phyloP scores from a whole-genome alignment of 1,284 basidiomycete genomes.

The Irpex sp. region DNA sequence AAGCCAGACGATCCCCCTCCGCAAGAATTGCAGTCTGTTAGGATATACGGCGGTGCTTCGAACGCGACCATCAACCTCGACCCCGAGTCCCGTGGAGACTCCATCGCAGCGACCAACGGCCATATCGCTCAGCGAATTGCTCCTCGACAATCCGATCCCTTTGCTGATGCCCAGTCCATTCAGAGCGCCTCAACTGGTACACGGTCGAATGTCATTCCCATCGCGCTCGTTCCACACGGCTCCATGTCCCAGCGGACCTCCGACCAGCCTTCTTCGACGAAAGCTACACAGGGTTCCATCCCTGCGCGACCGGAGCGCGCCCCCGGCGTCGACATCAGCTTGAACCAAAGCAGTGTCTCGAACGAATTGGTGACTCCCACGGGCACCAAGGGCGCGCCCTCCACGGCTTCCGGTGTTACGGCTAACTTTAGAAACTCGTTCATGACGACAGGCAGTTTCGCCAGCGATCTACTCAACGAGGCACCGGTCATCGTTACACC shows the following conservation, averaged over 20 bases:
- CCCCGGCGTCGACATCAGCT: conserved; percentile 55
- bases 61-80: conserved; percentile 56
- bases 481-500: conserved; percentile 78
- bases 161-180: conserved; percentile 71
- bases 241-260: conserved; percentile 31
- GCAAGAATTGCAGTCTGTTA: conserved; percentile 36
- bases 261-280: conserved; percentile 28
- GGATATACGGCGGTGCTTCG: conserved; percentile 43
- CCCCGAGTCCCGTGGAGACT: conserved; percentile 41
- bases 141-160: conserved; percentile 54
- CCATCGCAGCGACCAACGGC: conserved; percentile 23
- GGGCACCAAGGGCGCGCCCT: conserved; percentile 35
- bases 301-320: conserved; percentile 62
- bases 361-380: conserved; percentile 38
- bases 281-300: conserved; percentile 14
- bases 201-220: conserved; percentile 82
- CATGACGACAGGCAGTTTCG: conserved; percentile 68
- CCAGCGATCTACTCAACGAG: conserved; percentile 75
- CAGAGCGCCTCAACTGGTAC: conserved; percentile 68
- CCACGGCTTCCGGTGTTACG: conserved; percentile 51
- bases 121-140: conserved; percentile 28
- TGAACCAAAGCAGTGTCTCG: conserved; percentile 54
- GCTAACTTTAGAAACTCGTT: conserved; percentile 60
- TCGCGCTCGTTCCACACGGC: conserved; percentile 70
- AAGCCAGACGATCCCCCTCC: conserved; percentile 37